Evolutionary conservation across 2,329 filamentous ascomycete genomes (phyloP), one percentile per base, ranked within the genome.

Genomic region (Beauveria sp.): DNA sequence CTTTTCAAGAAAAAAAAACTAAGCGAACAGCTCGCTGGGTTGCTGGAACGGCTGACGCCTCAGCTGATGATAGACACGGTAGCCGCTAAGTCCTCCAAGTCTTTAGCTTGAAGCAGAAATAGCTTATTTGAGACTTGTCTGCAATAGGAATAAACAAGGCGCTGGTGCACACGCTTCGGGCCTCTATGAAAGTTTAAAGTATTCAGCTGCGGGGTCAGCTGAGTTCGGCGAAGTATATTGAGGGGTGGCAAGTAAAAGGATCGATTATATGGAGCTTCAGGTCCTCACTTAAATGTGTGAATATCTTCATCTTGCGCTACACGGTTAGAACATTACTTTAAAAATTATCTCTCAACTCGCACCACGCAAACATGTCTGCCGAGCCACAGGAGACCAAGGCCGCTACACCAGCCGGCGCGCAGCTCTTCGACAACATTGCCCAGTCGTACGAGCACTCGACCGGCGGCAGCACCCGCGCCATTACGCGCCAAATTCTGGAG

Each of bases 381-480:
- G 28, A 37, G 6, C 48, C 30, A 20, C 48, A 52, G 18, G 28
- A 14, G 9, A 52, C 28, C 30, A 16, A 20, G 28, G 5, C 48
- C 5, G 28, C 28, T 5, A 2, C 7, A 16, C 1, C 34, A 14
- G 16, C 34, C 34, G 14, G 20, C 51, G 18, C 30, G 20, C 16
- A 44, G 64, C 18, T 57, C 46, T 50, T 61, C n/a, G 43, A 30
- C 30, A 26, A 41, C n/a, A 48, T 30, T 43, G 66, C 67, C 28
- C 44, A 48, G 1, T 47, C 41, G 7, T 69, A 68, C 48, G 67
- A 68, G 54, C 34, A 41, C 2, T 28, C 40, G 26, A 65, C 65
- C 2, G 66, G 65, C 24, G 65, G 66, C 5, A 58, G 56, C 55
- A 67, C 66, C 8, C 59, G 65, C 10, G 63, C 66, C 22, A 52